Percentiles rank a stretch among this genome's conserved stretches.
Evolutionary conservation across 2,329 filamentous ascomycete species (phyloP).

Genomic region (Leptographium flavum): DNA sequence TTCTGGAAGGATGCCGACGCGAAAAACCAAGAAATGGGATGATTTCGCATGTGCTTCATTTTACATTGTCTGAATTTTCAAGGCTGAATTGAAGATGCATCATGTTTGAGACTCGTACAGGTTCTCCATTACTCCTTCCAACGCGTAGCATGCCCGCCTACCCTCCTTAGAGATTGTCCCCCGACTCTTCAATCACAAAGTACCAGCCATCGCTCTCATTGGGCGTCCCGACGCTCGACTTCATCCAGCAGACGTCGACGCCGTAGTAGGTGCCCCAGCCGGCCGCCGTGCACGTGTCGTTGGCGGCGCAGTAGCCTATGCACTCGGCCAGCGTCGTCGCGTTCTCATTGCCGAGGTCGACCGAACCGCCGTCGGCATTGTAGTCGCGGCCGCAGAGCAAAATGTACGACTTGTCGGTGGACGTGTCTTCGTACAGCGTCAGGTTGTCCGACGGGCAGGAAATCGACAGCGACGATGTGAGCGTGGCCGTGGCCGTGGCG

Average conservation of each 20-base stretch:
- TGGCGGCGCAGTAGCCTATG: slow-evolving; percentile 17
- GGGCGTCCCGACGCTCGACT: slow-evolving; percentile 17
- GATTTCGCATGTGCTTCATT: too few relatives aligned
- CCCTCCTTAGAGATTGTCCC: not conserved
- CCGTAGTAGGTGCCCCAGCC: slow-evolving; percentile 21
- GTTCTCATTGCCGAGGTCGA: slow-evolving; percentile 15
- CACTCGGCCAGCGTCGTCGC: slow-evolving; percentile 18
- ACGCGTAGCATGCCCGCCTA: not conserved
- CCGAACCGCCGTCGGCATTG: slow-evolving; percentile 15
- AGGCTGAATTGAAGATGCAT: too few relatives aligned
- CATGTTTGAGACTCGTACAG: too few relatives aligned
- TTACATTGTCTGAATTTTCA: too few relatives aligned
- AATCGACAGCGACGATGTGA: slow-evolving; percentile 3
- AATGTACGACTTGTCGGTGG: slow-evolving; percentile 13
- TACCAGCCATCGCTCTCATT: slow-evolving; percentile 17
- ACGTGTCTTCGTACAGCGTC: slow-evolving; percentile 16
- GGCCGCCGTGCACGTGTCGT: slow-evolving; percentile 18
- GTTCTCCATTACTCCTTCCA: too few relatives aligned
- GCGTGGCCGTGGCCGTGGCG: not conserved
- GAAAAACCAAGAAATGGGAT: too few relatives aligned
- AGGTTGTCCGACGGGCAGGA: slow-evolving; percentile 20
- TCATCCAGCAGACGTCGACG: slow-evolving; percentile 19
- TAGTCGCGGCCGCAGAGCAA: slow-evolving; percentile 23
- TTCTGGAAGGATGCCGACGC: too few relatives aligned
- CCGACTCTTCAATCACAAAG: slow-evolving; percentile 16